Base-by-base conservation (phyloP, 352 stramenopile species). In the Peronospora destructor region DNA sequence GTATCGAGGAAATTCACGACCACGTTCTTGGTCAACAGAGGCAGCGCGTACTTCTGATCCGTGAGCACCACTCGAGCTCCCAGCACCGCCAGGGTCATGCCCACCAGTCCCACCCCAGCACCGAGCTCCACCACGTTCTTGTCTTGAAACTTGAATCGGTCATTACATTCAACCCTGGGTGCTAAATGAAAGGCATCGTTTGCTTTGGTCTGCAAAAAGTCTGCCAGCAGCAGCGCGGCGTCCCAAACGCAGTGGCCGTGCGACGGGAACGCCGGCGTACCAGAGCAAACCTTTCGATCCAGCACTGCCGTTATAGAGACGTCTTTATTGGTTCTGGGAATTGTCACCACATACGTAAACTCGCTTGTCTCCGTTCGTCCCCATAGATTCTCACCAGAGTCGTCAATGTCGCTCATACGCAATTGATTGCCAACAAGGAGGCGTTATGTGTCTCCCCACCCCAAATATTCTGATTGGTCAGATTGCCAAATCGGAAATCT, bases 171-270 rank as follows among this genome's bases (percentile, higher is more conserved):
- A 23, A 17, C 21, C 3, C 11, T 34, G 4, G 8, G 0, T n/a
- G 11, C 11, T 34, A 14, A 12, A n/a, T n/a, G 11, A 34, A 34
- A 12, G 8, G 14, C 11, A 34, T 34, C 8, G 11, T 34, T 34
- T 7, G 36, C 58, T 28, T 58, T 47, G 4, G 30, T 36, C 40
- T 82, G 71, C 26, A 78, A 42, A 49, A 75, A 79, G 34, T 77
- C 68, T 28, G 71, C 62, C 6, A 82, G 56, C 23, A 78, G 53
- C 43, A 82, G 21, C 1, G 68, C 68, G n/a, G 71, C 71, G 47
- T 82, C 71, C 71, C 71, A 81, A 21, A 81, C 71, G 45, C 68
- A 78, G 36, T 81, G 67, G 19, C 71, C 71, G 29, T 81, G 71
- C 47, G 71, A 81, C 28, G 71, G 64, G 38, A 72, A 77, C 19